A percentile compares a stretch with the other conserved stretches of the same genome.
Conservation (phyloP, 1,284 basidiomycete species). For the Stygiomarasmius scandens region DNA sequence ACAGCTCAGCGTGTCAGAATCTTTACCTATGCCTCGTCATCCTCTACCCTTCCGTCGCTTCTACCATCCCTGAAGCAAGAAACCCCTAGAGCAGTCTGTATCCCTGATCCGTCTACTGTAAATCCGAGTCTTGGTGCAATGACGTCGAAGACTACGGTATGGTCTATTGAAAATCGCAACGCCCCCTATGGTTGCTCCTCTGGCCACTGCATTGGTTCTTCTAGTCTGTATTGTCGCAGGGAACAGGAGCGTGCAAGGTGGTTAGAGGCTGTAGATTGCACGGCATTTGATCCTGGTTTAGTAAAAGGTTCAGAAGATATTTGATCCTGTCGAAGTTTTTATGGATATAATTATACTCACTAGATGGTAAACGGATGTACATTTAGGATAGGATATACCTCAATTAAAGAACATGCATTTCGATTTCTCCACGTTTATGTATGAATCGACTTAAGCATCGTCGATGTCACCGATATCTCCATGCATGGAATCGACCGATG, state of each 20-base stretch:
- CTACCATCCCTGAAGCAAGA: conserved; percentile 33
- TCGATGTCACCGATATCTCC: too few species aligned
- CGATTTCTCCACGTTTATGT: too few species aligned
- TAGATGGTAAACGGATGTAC: too few species aligned
- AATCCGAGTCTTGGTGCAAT: not conserved
- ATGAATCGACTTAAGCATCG: too few species aligned
- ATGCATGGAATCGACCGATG: too few species aligned
- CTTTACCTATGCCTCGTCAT: conserved; percentile 54
- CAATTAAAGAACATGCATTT: too few species aligned
- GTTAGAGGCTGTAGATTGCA: not conserved
- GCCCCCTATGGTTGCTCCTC: conserved; percentile 20
- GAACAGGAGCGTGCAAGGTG: conserved; percentile 37
- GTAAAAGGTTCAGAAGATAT: not conserved
- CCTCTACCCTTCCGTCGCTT: conserved; percentile 56
- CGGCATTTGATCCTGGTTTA: not conserved
- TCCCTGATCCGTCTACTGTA: conserved; percentile 11
- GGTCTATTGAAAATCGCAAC: too few species aligned
- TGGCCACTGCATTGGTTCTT: conserved; percentile 23
- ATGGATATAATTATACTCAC: too few species aligned
- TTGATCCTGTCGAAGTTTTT: too few species aligned
- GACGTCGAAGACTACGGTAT: not conserved
- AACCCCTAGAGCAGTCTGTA: conserved; percentile 16
- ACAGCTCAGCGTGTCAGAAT: conserved; percentile 57
- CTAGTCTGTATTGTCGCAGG: conserved; percentile 39
- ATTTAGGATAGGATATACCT: too few species aligned